phyloP scores from a whole-genome alignment of 1,139 yeast genomes.

The Lodderomyces orthopsilosis region DNA sequence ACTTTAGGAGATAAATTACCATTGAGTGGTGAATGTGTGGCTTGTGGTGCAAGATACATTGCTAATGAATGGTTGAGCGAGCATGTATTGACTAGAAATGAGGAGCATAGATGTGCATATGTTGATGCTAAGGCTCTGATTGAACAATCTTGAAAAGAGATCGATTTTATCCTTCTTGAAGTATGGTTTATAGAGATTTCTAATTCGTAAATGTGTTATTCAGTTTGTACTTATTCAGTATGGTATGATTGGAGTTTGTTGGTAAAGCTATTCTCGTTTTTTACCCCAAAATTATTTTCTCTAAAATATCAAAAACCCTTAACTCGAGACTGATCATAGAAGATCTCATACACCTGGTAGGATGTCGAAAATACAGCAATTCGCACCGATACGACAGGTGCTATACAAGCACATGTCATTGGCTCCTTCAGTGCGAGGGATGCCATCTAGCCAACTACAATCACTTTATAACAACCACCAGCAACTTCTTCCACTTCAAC shows the following conservation, averaged over 20 bases:
- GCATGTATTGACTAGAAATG: conserved; percentile 35
- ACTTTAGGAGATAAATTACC: conserved; percentile 46
- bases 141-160: not conserved
- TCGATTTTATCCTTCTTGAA: not conserved
- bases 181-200: not conserved
- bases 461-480: not conserved
- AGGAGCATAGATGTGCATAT: conserved; percentile 21
- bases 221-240: not conserved
- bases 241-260: no score
- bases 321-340: not conserved
- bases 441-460: not conserved
- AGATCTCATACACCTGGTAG: not conserved
- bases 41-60: conserved; percentile 33
- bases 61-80: conserved; percentile 44
- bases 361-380: not conserved
- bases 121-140: conserved; percentile 14
- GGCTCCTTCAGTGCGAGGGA: not conserved
- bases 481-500: not conserved
- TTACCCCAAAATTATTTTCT: not conserved
- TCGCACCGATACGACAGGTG: not conserved
- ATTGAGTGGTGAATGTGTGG: conserved; percentile 36
- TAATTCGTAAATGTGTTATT: not conserved
- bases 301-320: not conserved
- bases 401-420: not conserved
- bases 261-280: not conserved